phyloP scores from a whole-genome alignment of 768 basidiomycete species.

The Boletus rubescentipes region DNA sequence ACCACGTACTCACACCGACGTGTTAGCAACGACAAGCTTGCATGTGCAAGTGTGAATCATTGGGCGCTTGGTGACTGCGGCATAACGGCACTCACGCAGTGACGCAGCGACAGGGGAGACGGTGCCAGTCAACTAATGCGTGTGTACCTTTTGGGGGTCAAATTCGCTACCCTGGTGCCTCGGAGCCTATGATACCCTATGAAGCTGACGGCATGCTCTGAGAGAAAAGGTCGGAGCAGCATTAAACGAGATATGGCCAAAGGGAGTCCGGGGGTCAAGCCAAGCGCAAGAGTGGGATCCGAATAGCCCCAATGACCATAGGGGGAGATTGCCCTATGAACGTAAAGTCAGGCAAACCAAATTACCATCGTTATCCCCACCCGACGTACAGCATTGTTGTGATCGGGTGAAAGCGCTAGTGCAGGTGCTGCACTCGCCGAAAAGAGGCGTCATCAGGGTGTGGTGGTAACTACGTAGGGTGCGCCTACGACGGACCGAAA shows the following conservation, averaged over 20 bases:
- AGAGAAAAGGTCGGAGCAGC: background rate
- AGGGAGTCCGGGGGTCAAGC: slow-evolving; percentile 18
- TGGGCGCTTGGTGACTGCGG: background rate
- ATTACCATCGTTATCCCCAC: background rate
- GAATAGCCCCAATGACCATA: background rate
- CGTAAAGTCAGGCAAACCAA: background rate
- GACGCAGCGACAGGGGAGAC: background rate
- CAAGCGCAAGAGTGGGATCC: background rate
- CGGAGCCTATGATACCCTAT: slow-evolving; percentile 11
- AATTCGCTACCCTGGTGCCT: slow-evolving; percentile 5
- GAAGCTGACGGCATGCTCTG: slow-evolving; percentile 18
- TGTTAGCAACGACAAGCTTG: background rate
- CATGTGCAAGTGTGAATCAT: background rate
- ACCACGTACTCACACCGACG: slow-evolving; percentile 2
- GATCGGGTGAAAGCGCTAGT: background rate
- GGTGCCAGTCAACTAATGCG: too few relatives aligned
- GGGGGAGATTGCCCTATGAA: background rate
- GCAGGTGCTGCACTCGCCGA: background rate
- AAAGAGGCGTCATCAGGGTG: background rate
- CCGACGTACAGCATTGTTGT: background rate
- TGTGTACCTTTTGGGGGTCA: background rate
- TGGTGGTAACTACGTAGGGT: background rate
- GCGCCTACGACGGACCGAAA: background rate
- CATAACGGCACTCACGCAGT: background rate
- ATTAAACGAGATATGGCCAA: background rate